Evolutionary conservation across 768 basidiomycete species (phyloP).

Genomic region (Chalciporus piperatus): DNA sequence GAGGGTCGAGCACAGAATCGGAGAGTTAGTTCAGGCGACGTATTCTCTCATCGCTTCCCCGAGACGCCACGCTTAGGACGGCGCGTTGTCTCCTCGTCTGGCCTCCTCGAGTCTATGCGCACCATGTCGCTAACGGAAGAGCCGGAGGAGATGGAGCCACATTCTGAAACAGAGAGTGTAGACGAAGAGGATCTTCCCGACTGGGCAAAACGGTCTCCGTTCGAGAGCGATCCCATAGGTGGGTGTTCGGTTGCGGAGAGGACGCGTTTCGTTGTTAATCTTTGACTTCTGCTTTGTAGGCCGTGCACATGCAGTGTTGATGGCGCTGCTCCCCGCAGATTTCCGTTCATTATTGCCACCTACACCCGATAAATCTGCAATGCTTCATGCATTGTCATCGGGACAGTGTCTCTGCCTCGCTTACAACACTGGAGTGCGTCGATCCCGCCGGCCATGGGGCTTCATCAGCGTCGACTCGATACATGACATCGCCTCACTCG

Average conservation of each 20-base stretch:
- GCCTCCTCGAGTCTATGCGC: constrained; percentile 53
- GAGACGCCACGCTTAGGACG: constrained; percentile 29
- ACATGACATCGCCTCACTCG: constrained; percentile 74
- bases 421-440: constrained; percentile 78
- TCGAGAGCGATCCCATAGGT: constrained; percentile 60
- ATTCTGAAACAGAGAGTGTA: constrained; percentile 41
- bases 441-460: constrained; percentile 84
- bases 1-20: constrained; percentile 37
- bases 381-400: constrained; percentile 61
- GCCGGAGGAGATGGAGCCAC: constrained; percentile 50
- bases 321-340: constrained; percentile 54
- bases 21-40: constrained; percentile 29
- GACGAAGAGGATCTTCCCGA: constrained; percentile 73
- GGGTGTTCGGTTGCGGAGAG: constrained; percentile 21
- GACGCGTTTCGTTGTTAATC: constrained; percentile 1
- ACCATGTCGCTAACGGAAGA: constrained; percentile 52
- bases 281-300: constrained; percentile 36
- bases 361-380: constrained; percentile 32
- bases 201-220: constrained; percentile 68
- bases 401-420: constrained; percentile 79
- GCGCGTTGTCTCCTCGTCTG: constrained; percentile 55
- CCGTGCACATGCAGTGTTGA: constrained; percentile 62
- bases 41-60: constrained; percentile 24
- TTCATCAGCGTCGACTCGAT: constrained; percentile 75
- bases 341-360: constrained; percentile 42